These are phyloP conservation scores for Aplosporella prunicola DNA, from an alignment of 2,329 filamentous ascomycete genomes.

Conservation along the genomic window DNA sequence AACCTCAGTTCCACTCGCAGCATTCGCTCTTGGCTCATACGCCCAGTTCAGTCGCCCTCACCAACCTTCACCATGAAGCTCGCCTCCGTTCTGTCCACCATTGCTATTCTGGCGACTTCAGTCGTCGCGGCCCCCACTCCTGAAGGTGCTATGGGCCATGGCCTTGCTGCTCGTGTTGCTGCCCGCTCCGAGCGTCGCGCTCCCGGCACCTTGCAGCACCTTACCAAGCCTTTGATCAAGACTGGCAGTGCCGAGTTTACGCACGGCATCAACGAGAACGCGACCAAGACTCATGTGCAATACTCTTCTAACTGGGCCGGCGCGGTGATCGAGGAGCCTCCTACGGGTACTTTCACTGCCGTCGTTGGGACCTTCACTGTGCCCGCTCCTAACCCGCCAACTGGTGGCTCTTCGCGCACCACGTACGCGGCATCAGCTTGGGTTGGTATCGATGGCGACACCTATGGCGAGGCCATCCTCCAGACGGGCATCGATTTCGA, in stretches of 20 bases:
- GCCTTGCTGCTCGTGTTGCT: conserved; percentile 27
- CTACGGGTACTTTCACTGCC: conserved; percentile 39
- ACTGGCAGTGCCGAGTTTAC: background rate
- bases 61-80: too few relatives aligned
- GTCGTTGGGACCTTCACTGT: conserved; percentile 47
- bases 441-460: conserved; percentile 55
- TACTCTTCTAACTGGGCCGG: conserved; percentile 54
- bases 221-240: background rate
- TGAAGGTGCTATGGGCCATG: conserved; percentile 15
- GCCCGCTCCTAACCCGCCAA: conserved; percentile 38
- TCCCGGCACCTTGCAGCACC: conserved; percentile 11
- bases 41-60: too few relatives aligned
- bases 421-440: conserved; percentile 44
- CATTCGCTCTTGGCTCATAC: too few relatives aligned
- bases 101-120: too few relatives aligned
- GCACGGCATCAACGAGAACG: conserved; percentile 17
- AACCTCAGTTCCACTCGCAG: too few relatives aligned
- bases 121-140: too few relatives aligned
- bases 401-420: too few relatives aligned
- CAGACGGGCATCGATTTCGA: conserved; percentile 51
- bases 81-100: too few relatives aligned
- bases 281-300: conserved; percentile 33
- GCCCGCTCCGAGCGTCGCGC: conserved; percentile 20
- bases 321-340: conserved; percentile 38
- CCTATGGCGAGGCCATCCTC: conserved; percentile 44